Percentiles rank a stretch among this genome's conserved stretches.
These are phyloP conservation scores for Cordyceps farinosa DNA, from an alignment of 2,329 filamentous ascomycete species.

Conservation along the genomic window DNA sequence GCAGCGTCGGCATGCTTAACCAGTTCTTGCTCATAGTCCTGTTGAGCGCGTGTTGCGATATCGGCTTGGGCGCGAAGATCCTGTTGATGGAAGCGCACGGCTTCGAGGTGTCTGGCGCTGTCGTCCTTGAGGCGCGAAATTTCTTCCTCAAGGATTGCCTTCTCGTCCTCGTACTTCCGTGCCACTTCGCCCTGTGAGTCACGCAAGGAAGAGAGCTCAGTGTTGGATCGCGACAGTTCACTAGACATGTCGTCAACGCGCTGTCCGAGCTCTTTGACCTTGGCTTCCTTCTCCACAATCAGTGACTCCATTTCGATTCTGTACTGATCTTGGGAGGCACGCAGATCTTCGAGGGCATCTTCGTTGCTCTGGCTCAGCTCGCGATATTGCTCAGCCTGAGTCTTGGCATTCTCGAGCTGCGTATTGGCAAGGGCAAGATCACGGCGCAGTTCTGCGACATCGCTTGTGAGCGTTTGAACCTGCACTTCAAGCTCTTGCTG, in stretches of 20 bases:
- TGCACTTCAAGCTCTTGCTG: conserved; percentile 54
- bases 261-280: conserved; percentile 77
- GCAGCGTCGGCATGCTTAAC: conserved; percentile 96
- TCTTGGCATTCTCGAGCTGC: conserved; percentile 77
- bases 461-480: conserved; percentile 75
- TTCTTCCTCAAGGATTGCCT: conserved; percentile 72
- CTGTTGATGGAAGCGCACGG: conserved; percentile 81
- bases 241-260: conserved; percentile 77
- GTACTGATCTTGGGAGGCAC: conserved; percentile 79
- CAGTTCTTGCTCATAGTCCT: conserved; percentile 91
- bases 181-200: conserved; percentile 74
- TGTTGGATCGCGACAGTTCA: conserved; percentile 78
- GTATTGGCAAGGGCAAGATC: conserved; percentile 77
- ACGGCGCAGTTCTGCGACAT: conserved; percentile 81
- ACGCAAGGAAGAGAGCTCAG: conserved; percentile 74
- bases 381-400: conserved; percentile 83
- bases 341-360: conserved; percentile 77
- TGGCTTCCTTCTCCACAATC: conserved; percentile 72
- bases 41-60: conserved; percentile 87
- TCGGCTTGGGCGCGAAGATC: conserved; percentile 91
- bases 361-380: conserved; percentile 82
- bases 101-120: conserved; percentile 72
- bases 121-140: conserved; percentile 79
- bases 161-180: conserved; percentile 75
- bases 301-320: conserved; percentile 78